Evolutionary conservation across 345 rosid genomes (phyloP).

Genomic region (Linum tenue): DNA sequence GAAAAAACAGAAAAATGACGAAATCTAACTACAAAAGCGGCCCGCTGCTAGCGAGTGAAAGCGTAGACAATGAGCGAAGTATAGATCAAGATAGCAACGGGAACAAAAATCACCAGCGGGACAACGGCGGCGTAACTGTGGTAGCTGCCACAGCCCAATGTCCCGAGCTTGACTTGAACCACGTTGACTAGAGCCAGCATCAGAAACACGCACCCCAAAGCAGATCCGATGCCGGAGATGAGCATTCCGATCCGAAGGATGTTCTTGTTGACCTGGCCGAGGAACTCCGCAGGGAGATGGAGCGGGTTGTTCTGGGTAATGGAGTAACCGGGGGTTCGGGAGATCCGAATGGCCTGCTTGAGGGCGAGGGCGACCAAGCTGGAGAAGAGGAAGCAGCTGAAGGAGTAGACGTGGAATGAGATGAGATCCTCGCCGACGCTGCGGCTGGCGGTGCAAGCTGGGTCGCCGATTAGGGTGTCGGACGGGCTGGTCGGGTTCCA

Average conservation of each 20-base stretch:
- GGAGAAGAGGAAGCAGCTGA: constrained; percentile 72
- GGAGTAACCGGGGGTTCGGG: constrained; percentile 17
- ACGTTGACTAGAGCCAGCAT: constrained; percentile 76
- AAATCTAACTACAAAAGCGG: not conserved
- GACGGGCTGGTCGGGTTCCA: constrained; percentile 53
- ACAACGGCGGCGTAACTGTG: constrained; percentile 55
- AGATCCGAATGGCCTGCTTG: constrained; percentile 68
- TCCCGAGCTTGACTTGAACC: constrained; percentile 73
- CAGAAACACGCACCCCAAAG: constrained; percentile 48
- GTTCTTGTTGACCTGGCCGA: constrained; percentile 34
- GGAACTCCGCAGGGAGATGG: constrained; percentile 12
- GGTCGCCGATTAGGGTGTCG: constrained; percentile 33
- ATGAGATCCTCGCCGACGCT: constrained; percentile 46
- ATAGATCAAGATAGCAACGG: constrained; percentile 45
- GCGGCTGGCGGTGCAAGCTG: constrained; percentile 36
- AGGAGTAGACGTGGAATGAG: constrained; percentile 82
- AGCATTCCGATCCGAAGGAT: constrained; percentile 71
- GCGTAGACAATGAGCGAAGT: constrained; percentile 50
- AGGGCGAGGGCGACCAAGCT: constrained; percentile 68
- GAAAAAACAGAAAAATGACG: not conserved
- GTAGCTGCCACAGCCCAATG: constrained; percentile 58
- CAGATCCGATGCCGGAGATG: constrained; percentile 64
- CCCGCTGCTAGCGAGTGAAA: constrained; percentile 39
- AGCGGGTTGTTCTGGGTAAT: not conserved
- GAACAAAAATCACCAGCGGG: constrained; percentile 67